Evolutionary conservation across 2,329 filamentous ascomycete species (phyloP).

Genomic region (Stachybotrys chartarum): DNA sequence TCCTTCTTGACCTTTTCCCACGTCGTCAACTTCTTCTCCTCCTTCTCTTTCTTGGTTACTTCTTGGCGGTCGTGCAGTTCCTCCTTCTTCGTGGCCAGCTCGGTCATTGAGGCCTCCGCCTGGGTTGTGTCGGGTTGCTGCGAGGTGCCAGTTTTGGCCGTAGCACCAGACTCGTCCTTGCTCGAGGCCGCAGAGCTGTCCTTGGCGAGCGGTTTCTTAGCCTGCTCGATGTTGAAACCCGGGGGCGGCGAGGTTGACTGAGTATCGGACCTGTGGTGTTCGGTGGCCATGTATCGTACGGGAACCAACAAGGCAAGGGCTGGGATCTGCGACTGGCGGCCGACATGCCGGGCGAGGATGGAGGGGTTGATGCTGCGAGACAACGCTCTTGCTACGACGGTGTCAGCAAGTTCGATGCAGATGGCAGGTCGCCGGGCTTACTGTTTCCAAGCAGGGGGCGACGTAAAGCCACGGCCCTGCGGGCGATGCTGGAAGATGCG

Average conservation of each 20-base stretch:
- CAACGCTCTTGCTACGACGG: slow-evolving; percentile 33
- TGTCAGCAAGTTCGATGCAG: slow-evolving; percentile 15
- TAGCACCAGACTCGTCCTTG: slow-evolving; percentile 17
- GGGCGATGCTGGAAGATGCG: slow-evolving; percentile 48
- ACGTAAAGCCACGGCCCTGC: slow-evolving; percentile 40
- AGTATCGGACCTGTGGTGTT: slow-evolving; percentile 45
- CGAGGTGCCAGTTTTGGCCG: slow-evolving; percentile 19
- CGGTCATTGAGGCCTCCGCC: slow-evolving; percentile 42
- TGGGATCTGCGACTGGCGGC: slow-evolving; percentile 37
- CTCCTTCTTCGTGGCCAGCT: slow-evolving; percentile 58
- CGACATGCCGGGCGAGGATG: slow-evolving; percentile 38
- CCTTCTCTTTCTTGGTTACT: slow-evolving; percentile 48
- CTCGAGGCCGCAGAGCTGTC: slow-evolving; percentile 32
- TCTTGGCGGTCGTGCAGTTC: slow-evolving; percentile 55
- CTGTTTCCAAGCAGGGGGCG: slow-evolving; percentile 45
- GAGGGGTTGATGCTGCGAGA: slow-evolving; percentile 39
- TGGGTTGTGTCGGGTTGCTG: slow-evolving; percentile 28
- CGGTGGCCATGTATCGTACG: slow-evolving; percentile 49
- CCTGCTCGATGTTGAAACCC: slow-evolving; percentile 84
- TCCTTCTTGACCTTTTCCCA: slow-evolving; percentile 95
- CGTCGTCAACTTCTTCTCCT: slow-evolving; percentile 79
- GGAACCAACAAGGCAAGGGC: slow-evolving; percentile 52
- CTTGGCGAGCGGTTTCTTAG: slow-evolving; percentile 72
- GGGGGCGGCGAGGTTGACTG: slow-evolving; percentile 65
- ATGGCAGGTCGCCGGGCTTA: slow-evolving; percentile 20